A percentile compares a stretch with the other conserved stretches of the same genome.
These are phyloP conservation scores for Gossypium anomalum DNA, from an alignment of 345 rosid species.

Conservation along the genomic window DNA sequence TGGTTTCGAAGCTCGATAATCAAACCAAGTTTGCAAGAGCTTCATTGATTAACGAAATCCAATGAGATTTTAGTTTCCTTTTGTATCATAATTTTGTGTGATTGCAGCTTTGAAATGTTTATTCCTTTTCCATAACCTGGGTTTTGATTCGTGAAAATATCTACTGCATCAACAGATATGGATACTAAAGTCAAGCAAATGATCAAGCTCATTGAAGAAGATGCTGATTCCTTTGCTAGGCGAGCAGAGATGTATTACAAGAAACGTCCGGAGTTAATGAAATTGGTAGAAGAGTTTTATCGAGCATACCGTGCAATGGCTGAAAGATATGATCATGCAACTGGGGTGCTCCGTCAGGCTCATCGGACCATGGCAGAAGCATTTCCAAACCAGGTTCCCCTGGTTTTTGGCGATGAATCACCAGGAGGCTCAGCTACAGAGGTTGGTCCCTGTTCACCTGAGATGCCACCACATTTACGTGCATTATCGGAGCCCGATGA, in stretches of 20 bases:
- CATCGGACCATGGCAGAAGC: slow-evolving; percentile 92
- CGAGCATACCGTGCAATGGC: slow-evolving; percentile 98
- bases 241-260: slow-evolving; percentile 99
- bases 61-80: neutral
- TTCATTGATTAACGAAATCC: neutral
- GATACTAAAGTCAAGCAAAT: slow-evolving; percentile 89
- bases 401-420: slow-evolving; percentile 58
- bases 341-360: slow-evolving; percentile 85
- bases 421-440: slow-evolving; percentile 43
- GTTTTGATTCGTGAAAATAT: neutral
- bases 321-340: slow-evolving; percentile 96
- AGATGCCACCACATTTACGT: slow-evolving; percentile 38
- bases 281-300: slow-evolving; percentile 96
- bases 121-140: neutral
- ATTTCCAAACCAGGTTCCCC: slow-evolving; percentile 85
- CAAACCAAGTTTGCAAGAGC: neutral
- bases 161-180: slow-evolving; percentile 64
- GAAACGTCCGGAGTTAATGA: slow-evolving; percentile 97
- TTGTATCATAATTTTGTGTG: neutral
- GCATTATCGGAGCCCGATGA: slow-evolving; percentile 51
- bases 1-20: neutral
- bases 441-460: slow-evolving; percentile 74
- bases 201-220: slow-evolving; percentile 97
- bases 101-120: neutral
- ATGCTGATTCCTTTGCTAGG: slow-evolving; percentile 99